Evolutionary conservation across 495 filamentous ascomycete species (phyloP).

Genomic region (Clavariopsis aquatica): DNA sequence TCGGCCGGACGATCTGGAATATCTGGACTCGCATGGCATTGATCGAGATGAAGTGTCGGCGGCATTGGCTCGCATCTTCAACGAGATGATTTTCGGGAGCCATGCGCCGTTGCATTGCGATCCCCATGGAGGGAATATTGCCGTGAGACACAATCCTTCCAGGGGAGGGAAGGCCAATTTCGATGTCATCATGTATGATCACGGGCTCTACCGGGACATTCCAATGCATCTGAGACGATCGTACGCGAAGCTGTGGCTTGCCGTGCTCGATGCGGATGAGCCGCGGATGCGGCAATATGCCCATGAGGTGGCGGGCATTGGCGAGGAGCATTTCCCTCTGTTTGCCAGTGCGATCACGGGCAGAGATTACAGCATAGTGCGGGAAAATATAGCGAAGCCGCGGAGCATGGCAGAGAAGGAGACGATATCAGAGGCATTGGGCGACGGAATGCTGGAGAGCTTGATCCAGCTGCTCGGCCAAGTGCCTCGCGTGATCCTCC

Average conservation of each 20-base stretch:
- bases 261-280: conserved; percentile 87
- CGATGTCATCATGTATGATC: conserved; percentile 97
- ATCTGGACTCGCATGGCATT: conserved; percentile 80
- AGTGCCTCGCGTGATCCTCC: conserved; percentile 85
- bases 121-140: conserved; percentile 95
- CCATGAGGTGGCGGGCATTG: conserved; percentile 82
- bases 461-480: conserved; percentile 85
- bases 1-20: conserved; percentile 86
- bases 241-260: conserved; percentile 97
- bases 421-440: conserved; percentile 74
- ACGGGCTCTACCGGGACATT: conserved; percentile 95
- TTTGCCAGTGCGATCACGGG: conserved; percentile 98
- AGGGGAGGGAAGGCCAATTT: conserved; percentile 71
- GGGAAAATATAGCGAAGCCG: conserved; percentile 58
- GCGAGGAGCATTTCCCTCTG: conserved; percentile 88
- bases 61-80: conserved; percentile 88
- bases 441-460: conserved; percentile 83
- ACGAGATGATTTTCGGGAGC: conserved; percentile 98
- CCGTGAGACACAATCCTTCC: conserved; percentile 72
- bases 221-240: conserved; percentile 72
- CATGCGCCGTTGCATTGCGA: conserved; percentile 93
- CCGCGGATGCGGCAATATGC: conserved; percentile 83
- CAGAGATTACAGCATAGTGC: conserved; percentile 78
- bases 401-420: conserved; percentile 75
- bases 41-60: conserved; percentile 96